Conservation (phyloP, 768 basidiomycete genomes). For the Trametes meyenii region DNA sequence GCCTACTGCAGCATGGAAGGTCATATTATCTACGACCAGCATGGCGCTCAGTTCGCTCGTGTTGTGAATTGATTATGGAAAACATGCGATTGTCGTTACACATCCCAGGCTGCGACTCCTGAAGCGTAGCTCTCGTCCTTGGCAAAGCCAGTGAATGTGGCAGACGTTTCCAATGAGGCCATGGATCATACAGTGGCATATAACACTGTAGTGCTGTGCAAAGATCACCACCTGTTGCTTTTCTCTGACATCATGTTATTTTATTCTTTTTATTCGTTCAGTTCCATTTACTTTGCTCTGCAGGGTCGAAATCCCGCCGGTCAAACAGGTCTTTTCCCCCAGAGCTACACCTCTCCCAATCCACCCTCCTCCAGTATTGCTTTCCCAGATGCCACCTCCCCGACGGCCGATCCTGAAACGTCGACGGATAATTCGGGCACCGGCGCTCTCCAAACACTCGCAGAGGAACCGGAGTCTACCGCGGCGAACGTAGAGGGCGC, state of each 20-base stretch:
- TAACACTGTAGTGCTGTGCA: not conserved
- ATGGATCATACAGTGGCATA: constrained; percentile 2
- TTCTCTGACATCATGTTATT: constrained; percentile 16
- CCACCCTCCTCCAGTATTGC: constrained; percentile 40
- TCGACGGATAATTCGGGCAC: constrained; percentile 29
- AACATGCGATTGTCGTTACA: not conserved
- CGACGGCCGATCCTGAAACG: not conserved
- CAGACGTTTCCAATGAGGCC: constrained; percentile 4
- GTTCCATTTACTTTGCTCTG: constrained; percentile 21
- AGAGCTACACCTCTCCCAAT: constrained; percentile 76
- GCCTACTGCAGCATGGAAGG: not conserved
- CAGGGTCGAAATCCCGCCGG: constrained; percentile 86
- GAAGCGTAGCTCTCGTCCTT: not conserved
- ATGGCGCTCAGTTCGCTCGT: not conserved
- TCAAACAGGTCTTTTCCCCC: constrained; percentile 88
- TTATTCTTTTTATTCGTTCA: constrained; percentile 22
- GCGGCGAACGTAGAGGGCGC: constrained; percentile 19
- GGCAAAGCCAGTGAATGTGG: not conserved
- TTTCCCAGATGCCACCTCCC: constrained; percentile 31
- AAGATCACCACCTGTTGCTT: not conserved
- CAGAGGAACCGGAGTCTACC: constrained; percentile 41
- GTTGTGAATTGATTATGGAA: not conserved
- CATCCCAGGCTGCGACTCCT: not conserved
- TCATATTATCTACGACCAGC: not conserved
- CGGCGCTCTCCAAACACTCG: constrained; percentile 45